Evolutionary conservation across 2,329 filamentous ascomycete species (phyloP).

Genomic region (Scedosporium minutisporum): DNA sequence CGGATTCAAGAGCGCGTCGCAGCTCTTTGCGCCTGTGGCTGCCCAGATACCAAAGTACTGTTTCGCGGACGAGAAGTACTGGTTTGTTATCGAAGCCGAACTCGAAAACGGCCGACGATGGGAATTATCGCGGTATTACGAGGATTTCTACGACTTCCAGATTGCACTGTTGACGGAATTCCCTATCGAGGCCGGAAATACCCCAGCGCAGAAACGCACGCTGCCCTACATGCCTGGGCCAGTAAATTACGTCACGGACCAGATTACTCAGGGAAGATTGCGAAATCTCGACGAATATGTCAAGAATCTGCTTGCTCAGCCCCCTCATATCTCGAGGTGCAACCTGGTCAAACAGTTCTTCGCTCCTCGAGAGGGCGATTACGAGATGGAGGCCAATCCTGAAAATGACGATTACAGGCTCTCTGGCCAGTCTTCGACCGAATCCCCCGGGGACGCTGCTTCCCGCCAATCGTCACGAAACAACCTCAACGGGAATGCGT

Average conservation of each 20-base stretch:
- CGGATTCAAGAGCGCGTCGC: constrained; percentile 31
- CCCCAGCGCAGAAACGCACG: constrained; percentile 65
- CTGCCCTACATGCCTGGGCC: constrained; percentile 97
- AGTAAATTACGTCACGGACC: constrained; percentile 96
- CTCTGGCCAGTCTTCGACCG: constrained; percentile 57
- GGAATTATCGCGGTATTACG: constrained; percentile 91
- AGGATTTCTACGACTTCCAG: constrained; percentile 98
- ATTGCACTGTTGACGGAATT: constrained; percentile 89
- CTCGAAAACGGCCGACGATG: constrained; percentile 86
- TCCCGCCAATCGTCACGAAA: constrained; percentile 58
- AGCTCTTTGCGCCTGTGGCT: constrained; percentile 64
- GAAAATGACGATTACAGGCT: constrained; percentile 71
- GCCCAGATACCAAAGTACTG: constrained; percentile 88
- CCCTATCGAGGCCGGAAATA: constrained; percentile 85
- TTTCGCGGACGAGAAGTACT: constrained; percentile 96
- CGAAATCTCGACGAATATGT: constrained; percentile 94
- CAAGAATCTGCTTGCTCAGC: constrained; percentile 77
- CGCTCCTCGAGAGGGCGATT: constrained; percentile 79
- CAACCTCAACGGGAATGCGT: constrained; percentile 49
- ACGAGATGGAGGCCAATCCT: constrained; percentile 74
- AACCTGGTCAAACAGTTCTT: constrained; percentile 85
- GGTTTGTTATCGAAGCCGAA: constrained; percentile 90
- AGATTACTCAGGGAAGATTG: constrained; percentile 84
- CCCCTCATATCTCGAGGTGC: constrained; percentile 74
- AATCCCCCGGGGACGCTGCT: constrained; percentile 48